phyloP scores from a whole-genome alignment of 192 early-diverging fungal species.

The Powellomyces hirtus region DNA sequence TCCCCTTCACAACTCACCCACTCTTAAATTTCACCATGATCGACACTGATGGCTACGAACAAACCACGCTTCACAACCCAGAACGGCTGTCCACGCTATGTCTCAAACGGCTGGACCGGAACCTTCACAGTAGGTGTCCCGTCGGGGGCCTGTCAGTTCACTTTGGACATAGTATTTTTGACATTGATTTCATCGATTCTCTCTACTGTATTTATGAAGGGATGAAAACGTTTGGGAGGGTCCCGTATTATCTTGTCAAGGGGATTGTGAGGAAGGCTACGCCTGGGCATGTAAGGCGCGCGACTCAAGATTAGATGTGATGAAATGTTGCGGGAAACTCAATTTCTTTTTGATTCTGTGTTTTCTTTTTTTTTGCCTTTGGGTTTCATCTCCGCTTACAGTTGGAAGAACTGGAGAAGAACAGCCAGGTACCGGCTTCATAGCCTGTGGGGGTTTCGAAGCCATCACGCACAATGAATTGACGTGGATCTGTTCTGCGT shows the following conservation, averaged over 20 bases:
- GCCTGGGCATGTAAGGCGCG: background rate
- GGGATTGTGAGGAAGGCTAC: background rate
- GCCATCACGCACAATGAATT: too few relatives aligned
- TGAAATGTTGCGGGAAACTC: too few relatives aligned
- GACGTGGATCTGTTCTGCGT: background rate
- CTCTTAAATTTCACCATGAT: too few relatives aligned
- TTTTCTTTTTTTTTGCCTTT: too few relatives aligned
- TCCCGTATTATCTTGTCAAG: constrained; percentile 1
- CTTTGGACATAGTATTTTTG: background rate
- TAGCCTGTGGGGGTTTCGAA: too few relatives aligned
- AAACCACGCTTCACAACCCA: background rate
- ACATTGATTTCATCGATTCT: background rate
- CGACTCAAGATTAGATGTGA: too few relatives aligned
- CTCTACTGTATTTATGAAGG: background rate
- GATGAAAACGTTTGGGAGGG: background rate
- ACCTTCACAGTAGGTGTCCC: background rate
- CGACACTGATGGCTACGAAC: background rate
- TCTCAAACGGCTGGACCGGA: background rate
- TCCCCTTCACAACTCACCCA: too few relatives aligned
- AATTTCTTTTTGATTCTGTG: too few relatives aligned
- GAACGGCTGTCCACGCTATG: background rate
- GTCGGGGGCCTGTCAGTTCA: too few relatives aligned
- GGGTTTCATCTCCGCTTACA: too few relatives aligned
- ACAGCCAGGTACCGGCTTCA: background rate
- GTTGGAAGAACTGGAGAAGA: background rate